Base-by-base conservation (phyloP, 2,329 filamentous ascomycete genomes). In the Pyrenophora teres region DNA sequence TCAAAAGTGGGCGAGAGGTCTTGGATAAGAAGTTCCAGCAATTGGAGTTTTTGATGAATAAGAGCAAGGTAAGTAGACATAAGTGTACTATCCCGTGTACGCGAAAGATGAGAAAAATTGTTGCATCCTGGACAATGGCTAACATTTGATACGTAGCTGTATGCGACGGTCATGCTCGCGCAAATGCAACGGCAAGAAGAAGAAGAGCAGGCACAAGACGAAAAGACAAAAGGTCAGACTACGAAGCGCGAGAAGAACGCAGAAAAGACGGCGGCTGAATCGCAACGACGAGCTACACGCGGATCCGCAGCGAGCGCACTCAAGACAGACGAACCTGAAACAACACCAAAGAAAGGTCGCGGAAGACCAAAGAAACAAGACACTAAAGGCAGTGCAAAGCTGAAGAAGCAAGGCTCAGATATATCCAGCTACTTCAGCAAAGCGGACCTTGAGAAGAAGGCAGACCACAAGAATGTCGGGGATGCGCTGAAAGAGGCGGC, bases 341-440 rank as follows among this genome's bases (percentile, higher is more conserved):
- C 60, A 6, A 48, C 50, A 15, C 44, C 59, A 3, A 60, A 57
- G 50, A 71, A 63, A 36, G 64, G 65, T 4, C 68, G 67, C 19
- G 76, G 76, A n/a, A 63, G 70, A 35, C 68, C 73, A 7, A 78
- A 76, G 65, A 74, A 71, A 10, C 55, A 66, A 42, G 63, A 62
- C 69, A 54, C 56, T 1, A 70, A 62, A 31, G 65, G 64, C 6
- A 68, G 68, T 18, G 76, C 74, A 12, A 62, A 69, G 37, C 67
- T 72, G 6, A 78, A 76, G 65, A 74, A 71, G 13, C 62, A 68
- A 40, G 64, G 62, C 69, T 55, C 57, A 0, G 80, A 78, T 50
- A 86, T 87, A 31, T 79, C 82, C 0, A 80, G 78, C 54, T 87
- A 83, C 61, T 83, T 87, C 66, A 82, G 82, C 54, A 86, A 85